Conservation (phyloP, 805 yeast genomes). For the Jamesozyma gamospora region DNA sequence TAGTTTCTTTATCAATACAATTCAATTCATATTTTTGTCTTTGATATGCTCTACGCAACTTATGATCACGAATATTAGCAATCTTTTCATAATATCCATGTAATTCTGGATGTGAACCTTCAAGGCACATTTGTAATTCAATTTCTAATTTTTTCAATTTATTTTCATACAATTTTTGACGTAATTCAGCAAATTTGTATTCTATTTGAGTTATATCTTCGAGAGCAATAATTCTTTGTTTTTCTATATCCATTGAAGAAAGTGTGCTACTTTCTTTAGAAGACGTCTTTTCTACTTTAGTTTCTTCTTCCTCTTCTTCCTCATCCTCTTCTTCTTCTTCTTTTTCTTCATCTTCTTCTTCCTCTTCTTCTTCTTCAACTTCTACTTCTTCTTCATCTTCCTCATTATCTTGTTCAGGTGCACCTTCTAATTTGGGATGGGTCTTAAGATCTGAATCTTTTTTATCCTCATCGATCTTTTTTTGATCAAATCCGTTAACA, state of each 20-base stretch:
- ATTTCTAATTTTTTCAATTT: slow-evolving; percentile 66
- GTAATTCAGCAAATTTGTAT: slow-evolving; percentile 70
- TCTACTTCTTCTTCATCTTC: slow-evolving; percentile 13
- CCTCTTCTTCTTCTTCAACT: slow-evolving; percentile 12
- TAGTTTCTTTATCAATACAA: slow-evolving; percentile 72
- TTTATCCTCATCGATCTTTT: too few relatives aligned
- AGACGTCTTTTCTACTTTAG: slow-evolving; percentile 5
- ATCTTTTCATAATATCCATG: slow-evolving; percentile 61
- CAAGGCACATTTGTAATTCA: slow-evolving; percentile 76
- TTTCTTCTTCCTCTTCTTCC: slow-evolving; percentile 8
- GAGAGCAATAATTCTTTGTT: slow-evolving; percentile 29
- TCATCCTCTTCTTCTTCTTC: slow-evolving; percentile 7
- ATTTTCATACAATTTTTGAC: slow-evolving; percentile 79
- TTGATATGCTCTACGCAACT: slow-evolving; percentile 41
- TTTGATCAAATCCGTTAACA: too few relatives aligned
- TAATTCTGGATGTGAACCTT: slow-evolving; percentile 88
- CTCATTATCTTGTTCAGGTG: slow-evolving; percentile 9
- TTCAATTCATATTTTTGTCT: slow-evolving; percentile 56
- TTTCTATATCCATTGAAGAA: slow-evolving; percentile 19
- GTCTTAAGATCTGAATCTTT: too few relatives aligned
- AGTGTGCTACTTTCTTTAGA: slow-evolving; percentile 1
- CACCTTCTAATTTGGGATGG: slow-evolving; percentile 5
- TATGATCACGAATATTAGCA: slow-evolving; percentile 63
- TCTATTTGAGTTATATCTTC: slow-evolving; percentile 72
- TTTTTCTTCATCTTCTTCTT: slow-evolving; percentile 1